Conservation (phyloP, 345 rosid species). For the Stellera chamaejasme region DNA sequence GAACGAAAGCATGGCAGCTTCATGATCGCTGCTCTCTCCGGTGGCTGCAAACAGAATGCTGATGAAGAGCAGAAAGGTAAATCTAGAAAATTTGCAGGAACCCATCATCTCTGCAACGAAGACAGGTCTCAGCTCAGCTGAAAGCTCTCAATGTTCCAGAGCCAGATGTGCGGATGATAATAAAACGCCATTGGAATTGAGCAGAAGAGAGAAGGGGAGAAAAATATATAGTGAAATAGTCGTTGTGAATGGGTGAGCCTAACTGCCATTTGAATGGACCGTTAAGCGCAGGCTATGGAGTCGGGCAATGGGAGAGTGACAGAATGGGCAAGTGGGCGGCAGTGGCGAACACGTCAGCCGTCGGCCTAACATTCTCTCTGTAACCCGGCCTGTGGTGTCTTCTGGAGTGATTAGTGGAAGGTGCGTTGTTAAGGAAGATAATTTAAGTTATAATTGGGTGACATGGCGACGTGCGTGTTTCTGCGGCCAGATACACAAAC, state of each 20-base stretch:
- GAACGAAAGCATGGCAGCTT: conserved; percentile 49
- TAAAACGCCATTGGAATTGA: neutral
- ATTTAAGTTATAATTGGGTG: conserved; percentile 15
- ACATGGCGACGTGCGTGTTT: neutral
- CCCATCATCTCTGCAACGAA: conserved; percentile 30
- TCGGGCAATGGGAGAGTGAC: conserved; percentile 12
- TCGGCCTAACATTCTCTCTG: conserved; percentile 20
- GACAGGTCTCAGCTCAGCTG: neutral
- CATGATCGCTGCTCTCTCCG: conserved; percentile 26
- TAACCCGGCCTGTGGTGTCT: conserved; percentile 3
- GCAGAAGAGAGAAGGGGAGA: neutral
- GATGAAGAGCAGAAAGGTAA: conserved; percentile 22
- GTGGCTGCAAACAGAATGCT: conserved; percentile 19
- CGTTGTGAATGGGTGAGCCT: conserved; percentile 22
- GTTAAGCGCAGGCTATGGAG: conserved; percentile 32
- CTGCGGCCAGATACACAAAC: no score
- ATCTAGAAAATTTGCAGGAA: conserved; percentile 24
- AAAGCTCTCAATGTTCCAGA: no score
- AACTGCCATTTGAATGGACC: conserved; percentile 35
- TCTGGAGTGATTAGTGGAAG: conserved; percentile 26
- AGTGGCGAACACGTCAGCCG: conserved; percentile 24
- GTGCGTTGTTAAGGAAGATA: conserved; percentile 18
- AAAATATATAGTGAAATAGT: neutral
- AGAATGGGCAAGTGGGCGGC: neutral
- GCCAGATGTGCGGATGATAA: no score